Evolutionary conservation across 768 basidiomycete genomes (phyloP).

Genomic region (Tricholoma sp.): DNA sequence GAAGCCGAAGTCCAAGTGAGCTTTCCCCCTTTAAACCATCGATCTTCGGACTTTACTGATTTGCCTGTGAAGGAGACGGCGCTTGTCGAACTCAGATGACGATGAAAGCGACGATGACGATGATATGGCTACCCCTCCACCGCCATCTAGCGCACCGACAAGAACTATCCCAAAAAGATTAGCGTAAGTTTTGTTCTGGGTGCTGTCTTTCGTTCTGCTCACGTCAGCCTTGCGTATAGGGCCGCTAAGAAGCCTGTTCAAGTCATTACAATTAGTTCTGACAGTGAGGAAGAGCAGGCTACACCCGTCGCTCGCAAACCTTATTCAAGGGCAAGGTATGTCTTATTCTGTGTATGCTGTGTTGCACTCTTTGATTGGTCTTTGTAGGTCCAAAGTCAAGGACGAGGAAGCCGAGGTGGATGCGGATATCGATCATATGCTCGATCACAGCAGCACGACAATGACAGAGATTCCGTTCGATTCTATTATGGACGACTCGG

Average conservation of each 20-base stretch:
- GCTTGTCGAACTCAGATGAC: conserved; percentile 49
- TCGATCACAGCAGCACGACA: conserved; percentile 22
- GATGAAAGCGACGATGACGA: conserved; percentile 37
- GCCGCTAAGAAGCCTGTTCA: conserved; percentile 33
- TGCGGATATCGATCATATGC: conserved; percentile 34
- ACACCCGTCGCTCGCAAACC: conserved; percentile 14
- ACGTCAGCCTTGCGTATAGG: conserved; percentile 17
- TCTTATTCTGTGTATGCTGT: background rate
- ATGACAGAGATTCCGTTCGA: conserved; percentile 26
- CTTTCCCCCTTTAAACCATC: background rate
- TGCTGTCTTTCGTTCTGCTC: background rate
- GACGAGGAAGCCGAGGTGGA: conserved; percentile 39
- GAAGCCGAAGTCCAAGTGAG: conserved; percentile 39
- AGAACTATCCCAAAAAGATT: conserved; percentile 52
- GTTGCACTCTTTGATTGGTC: conserved; percentile 8
- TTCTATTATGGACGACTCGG: conserved; percentile 52
- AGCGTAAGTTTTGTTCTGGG: conserved; percentile 38
- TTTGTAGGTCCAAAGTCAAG: conserved; percentile 15
- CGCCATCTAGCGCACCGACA: conserved; percentile 36
- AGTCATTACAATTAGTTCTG: conserved; percentile 33
- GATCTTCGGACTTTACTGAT: background rate
- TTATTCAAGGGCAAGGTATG: conserved; percentile 13
- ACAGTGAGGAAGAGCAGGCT: conserved; percentile 29
- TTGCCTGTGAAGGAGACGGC: conserved; percentile 40
- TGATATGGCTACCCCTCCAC: conserved; percentile 27